Evolutionary conservation across 495 filamentous ascomycete genomes (phyloP).

Genomic region (Eremomyces bilateralis): DNA sequence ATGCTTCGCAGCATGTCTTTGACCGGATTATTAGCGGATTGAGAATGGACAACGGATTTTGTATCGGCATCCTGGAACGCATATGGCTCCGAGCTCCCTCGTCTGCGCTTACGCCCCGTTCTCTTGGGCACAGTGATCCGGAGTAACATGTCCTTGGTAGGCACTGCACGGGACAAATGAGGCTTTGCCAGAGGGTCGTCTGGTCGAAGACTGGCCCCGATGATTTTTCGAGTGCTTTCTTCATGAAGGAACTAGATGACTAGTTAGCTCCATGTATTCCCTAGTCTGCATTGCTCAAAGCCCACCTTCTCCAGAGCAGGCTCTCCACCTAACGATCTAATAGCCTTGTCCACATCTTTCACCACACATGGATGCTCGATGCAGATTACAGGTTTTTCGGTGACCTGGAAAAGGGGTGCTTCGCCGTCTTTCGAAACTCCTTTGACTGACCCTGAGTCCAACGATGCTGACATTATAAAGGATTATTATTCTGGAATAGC

Average conservation of each 20-base stretch:
- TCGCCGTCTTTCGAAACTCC: neutral
- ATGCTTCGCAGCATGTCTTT: conserved; percentile 36
- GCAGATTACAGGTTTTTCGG: conserved; percentile 29
- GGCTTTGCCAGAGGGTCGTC: conserved; percentile 58
- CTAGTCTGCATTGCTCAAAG: conserved; percentile 1
- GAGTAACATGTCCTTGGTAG: conserved; percentile 61
- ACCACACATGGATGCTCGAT: conserved; percentile 81
- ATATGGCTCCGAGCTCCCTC: too few relatives aligned
- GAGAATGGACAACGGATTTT: too few relatives aligned
- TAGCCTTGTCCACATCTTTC: conserved; percentile 57
- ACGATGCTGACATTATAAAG: too few relatives aligned
- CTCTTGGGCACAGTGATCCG: conserved; percentile 73
- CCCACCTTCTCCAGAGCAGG: conserved; percentile 42
- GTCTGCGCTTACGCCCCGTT: conserved; percentile 65
- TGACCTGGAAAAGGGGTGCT: conserved; percentile 2
- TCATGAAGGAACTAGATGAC: conserved; percentile 2
- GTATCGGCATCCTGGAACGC: too few relatives aligned
- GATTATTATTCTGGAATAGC: too few relatives aligned
- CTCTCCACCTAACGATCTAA: conserved; percentile 54
- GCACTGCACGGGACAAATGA: conserved; percentile 43
- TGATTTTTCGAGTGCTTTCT: conserved; percentile 7
- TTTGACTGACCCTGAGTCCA: too few relatives aligned
- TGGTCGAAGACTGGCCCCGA: conserved; percentile 49
- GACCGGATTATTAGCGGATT: too few relatives aligned
- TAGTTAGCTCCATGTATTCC: neutral